Evolutionary conservation across 2,329 filamentous ascomycete genomes (phyloP).

Genomic region (Pseudogymnoascus sp.): DNA sequence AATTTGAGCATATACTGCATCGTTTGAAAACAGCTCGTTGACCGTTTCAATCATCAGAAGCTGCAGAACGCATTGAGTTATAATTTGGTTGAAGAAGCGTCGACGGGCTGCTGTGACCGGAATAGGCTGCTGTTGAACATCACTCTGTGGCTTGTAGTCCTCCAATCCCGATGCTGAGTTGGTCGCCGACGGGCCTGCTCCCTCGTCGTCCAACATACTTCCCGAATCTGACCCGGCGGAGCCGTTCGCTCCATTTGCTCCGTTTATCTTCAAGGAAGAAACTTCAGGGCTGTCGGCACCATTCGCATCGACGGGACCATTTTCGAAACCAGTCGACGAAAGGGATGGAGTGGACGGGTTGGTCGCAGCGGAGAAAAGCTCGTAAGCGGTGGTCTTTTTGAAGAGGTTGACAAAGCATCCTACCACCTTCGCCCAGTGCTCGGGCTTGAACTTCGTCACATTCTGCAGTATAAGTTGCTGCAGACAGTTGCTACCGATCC

Average conservation of each 20-base stretch:
- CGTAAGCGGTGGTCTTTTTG: conserved; percentile 86
- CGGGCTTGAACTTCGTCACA: conserved; percentile 77
- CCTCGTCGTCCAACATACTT: conserved; percentile 26
- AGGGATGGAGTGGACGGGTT: conserved; percentile 45
- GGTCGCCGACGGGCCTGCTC: conserved; percentile 21
- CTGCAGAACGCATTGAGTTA: conserved; percentile 94
- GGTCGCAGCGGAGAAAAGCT: conserved; percentile 80
- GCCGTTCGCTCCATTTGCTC: conserved; percentile 37
- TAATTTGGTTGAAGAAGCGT: conserved; percentile 98
- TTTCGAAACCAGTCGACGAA: conserved; percentile 43
- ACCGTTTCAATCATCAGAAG: conserved; percentile 99
- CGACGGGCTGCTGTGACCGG: conserved; percentile 88
- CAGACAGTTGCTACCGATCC: conserved; percentile 96
- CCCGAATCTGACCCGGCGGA: conserved; percentile 27
- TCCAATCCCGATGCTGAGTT: conserved; percentile 40
- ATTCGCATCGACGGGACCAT: conserved; percentile 31
- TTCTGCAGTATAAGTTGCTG: conserved; percentile 96
- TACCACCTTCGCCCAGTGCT: conserved; percentile 92
- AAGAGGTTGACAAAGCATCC: conserved; percentile 95
- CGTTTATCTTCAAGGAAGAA: conserved; percentile 56
- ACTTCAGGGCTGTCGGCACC: conserved; percentile 13
- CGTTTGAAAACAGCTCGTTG: conserved; percentile 96
- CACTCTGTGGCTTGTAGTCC: conserved; percentile 74
- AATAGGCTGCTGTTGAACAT: conserved; percentile 77
- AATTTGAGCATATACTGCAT: conserved; percentile 87